Percentiles rank a stretch among this genome's conserved stretches.
phyloP scores from a whole-genome alignment of 2,329 filamentous ascomycete species.

The Graphium sp. region DNA sequence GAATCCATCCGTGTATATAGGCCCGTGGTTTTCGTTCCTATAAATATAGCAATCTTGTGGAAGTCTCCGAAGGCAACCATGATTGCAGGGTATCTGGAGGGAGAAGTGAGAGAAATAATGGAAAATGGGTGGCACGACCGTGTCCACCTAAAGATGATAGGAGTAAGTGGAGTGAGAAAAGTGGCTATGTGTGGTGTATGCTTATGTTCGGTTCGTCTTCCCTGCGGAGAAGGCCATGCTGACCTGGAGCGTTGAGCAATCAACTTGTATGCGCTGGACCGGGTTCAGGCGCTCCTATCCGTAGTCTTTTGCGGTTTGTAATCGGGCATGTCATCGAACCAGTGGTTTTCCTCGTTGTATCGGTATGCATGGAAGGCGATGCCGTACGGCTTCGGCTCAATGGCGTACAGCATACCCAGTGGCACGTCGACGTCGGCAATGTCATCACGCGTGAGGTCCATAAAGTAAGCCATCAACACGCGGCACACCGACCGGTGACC shows the following conservation, averaged over 20 bases:
- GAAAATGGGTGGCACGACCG: not conserved
- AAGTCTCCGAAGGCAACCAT: too few relatives aligned
- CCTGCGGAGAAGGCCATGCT: not conserved
- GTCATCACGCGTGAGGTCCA: slow-evolving; percentile 75
- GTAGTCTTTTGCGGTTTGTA: slow-evolving; percentile 55
- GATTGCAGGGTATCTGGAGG: too few relatives aligned
- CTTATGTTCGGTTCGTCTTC: too few relatives aligned
- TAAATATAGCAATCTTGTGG: too few relatives aligned
- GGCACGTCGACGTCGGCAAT: slow-evolving; percentile 92
- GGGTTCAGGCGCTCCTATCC: slow-evolving; percentile 17
- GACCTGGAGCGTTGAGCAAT: not conserved
- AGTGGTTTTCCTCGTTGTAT: slow-evolving; percentile 62
- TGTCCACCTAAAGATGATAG: not conserved
- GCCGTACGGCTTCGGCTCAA: slow-evolving; percentile 95
- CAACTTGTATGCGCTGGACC: not conserved
- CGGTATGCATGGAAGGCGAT: slow-evolving; percentile 93
- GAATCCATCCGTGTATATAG: too few relatives aligned
- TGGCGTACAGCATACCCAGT: slow-evolving; percentile 80
- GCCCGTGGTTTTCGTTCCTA: too few relatives aligned
- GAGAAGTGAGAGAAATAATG: too few relatives aligned
- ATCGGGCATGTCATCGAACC: slow-evolving; percentile 74
- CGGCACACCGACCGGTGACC: slow-evolving; percentile 85
- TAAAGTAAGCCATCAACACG: slow-evolving; percentile 91
- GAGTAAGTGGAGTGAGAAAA: too few relatives aligned
- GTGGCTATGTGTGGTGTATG: too few relatives aligned